A percentile compares a stretch with the other conserved stretches of the same genome.
These are phyloP conservation scores for Penicillium sp. DNA, from an alignment of 2,329 filamentous ascomycete species.

Conservation along the genomic window DNA sequence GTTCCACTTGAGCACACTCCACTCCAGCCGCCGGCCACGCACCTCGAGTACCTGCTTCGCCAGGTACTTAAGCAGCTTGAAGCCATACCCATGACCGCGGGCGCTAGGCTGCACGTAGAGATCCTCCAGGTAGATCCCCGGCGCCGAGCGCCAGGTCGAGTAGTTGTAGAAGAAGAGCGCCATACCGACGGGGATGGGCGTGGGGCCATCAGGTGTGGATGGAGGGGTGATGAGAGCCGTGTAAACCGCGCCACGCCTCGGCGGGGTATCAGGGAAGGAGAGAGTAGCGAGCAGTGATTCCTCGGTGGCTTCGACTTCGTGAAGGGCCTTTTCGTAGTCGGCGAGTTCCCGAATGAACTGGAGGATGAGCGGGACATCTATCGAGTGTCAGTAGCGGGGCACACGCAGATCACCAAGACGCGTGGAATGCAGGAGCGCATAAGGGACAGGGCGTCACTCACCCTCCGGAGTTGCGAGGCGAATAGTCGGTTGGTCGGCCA, in stretches of 20 bases:
- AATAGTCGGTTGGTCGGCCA: constrained; percentile 39
- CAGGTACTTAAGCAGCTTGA: constrained; percentile 67
- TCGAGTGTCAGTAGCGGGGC: constrained; percentile 9
- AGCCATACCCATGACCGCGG: constrained; percentile 76
- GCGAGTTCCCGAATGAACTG: constrained; percentile 80
- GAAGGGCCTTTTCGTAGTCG: constrained; percentile 75
- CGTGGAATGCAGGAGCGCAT: no score
- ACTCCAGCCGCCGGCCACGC: constrained; percentile 74
- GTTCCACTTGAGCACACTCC: constrained; percentile 92
- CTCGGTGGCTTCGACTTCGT: constrained; percentile 74
- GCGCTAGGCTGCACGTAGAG: constrained; percentile 73
- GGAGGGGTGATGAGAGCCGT: constrained; percentile 65
- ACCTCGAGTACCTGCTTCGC: constrained; percentile 75
- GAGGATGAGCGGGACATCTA: constrained; percentile 81
- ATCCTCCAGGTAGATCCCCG: constrained; percentile 91
- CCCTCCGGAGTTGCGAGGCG: constrained; percentile 43
- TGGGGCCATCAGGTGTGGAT: constrained; percentile 41
- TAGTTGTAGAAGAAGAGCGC: constrained; percentile 95
- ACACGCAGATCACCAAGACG: background rate
- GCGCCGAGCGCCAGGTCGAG: constrained; percentile 82
- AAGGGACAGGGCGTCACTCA: constrained; percentile 14
- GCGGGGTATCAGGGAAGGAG: constrained; percentile 62
- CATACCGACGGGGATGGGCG: constrained; percentile 62
- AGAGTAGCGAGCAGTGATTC: constrained; percentile 70
- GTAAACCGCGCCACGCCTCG: constrained; percentile 62